Conservation (phyloP, 2,329 filamentous ascomycete species). For the Pseudocercospora musae region DNA sequence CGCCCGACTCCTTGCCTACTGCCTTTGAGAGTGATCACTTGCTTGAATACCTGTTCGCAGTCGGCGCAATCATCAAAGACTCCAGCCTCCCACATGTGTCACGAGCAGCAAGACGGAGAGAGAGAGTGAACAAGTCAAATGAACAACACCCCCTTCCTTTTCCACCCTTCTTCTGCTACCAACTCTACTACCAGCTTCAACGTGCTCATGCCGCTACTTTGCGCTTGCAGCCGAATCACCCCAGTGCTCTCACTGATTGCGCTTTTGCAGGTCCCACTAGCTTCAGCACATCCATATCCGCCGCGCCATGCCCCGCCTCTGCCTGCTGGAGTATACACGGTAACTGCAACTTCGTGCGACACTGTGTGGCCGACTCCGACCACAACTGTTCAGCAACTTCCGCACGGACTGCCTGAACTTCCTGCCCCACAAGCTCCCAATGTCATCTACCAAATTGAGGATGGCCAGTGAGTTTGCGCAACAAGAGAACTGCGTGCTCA, state of each 20-base stretch:
- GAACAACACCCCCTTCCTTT: conserved; percentile 23
- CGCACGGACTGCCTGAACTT: conserved; percentile 23
- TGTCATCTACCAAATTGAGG: conserved; percentile 15
- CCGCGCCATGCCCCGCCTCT: neutral
- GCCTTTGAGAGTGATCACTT: conserved; percentile 24
- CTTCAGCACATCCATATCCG: conserved; percentile 25
- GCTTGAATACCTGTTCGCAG: conserved; percentile 15
- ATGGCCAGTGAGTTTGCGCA: conserved; percentile 13
- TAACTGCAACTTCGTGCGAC: neutral
- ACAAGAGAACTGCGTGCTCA: neutral
- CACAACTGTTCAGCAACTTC: conserved; percentile 13
- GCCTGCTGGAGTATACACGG: neutral
- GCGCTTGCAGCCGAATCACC: conserved; percentile 15
- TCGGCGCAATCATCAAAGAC: conserved; percentile 23
- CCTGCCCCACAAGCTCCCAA: conserved; percentile 8
- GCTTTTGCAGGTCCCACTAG: conserved; percentile 25
- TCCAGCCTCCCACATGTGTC: conserved; percentile 22
- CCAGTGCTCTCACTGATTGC: conserved; percentile 30
- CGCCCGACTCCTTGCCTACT: conserved; percentile 16
- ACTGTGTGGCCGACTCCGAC: conserved; percentile 1
- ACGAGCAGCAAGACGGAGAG: conserved; percentile 18
- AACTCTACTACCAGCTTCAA: conserved; percentile 18
- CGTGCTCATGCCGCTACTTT: conserved; percentile 20
- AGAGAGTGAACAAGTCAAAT: conserved; percentile 23
- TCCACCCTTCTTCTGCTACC: conserved; percentile 15